Evolutionary conservation across 176 grass and related monocot genomes (phyloP).

Genomic region (Olyra latifolia): DNA sequence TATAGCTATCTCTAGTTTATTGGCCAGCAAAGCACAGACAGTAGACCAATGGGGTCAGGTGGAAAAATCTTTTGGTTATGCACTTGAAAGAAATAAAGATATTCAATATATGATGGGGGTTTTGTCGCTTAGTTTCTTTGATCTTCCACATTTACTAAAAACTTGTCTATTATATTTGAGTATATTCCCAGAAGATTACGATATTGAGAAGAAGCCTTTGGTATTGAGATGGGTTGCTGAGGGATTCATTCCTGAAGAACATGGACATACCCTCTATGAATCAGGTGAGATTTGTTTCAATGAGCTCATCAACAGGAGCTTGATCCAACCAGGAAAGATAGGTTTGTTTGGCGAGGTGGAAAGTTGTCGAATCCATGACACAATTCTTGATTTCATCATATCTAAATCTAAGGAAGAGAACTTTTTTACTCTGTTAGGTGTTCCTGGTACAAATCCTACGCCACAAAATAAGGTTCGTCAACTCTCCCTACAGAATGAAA

Average conservation of each 20-base stretch:
- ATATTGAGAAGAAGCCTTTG: constrained; percentile 10
- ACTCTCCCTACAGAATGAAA: not conserved
- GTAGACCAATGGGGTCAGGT: constrained; percentile 2
- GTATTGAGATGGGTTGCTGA: constrained; percentile 11
- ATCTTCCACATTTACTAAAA: constrained; percentile 8
- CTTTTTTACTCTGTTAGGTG: constrained; percentile 11
- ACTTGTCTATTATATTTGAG: constrained; percentile 15
- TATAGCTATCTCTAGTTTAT: not conserved
- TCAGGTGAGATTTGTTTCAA: constrained; percentile 31
- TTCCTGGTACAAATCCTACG: not conserved
- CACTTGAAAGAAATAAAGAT: not conserved
- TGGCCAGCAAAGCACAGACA: not conserved
- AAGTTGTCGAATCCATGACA: not conserved
- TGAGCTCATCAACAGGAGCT: constrained; percentile 28
- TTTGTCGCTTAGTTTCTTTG: constrained; percentile 17
- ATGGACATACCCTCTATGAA: not conserved
- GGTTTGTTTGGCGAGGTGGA: not conserved
- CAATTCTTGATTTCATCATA: constrained; percentile 29
- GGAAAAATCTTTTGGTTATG: not conserved
- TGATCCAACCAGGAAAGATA: not conserved
- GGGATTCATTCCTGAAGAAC: constrained; percentile 13
- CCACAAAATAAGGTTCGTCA: not conserved
- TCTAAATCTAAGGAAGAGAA: not conserved
- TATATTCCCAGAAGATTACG: constrained; percentile 10
- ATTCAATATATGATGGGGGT: not conserved